Evolutionary conservation across 2,329 filamentous ascomycete species (phyloP).

Genomic region (Aspergillus thermomutatus): DNA sequence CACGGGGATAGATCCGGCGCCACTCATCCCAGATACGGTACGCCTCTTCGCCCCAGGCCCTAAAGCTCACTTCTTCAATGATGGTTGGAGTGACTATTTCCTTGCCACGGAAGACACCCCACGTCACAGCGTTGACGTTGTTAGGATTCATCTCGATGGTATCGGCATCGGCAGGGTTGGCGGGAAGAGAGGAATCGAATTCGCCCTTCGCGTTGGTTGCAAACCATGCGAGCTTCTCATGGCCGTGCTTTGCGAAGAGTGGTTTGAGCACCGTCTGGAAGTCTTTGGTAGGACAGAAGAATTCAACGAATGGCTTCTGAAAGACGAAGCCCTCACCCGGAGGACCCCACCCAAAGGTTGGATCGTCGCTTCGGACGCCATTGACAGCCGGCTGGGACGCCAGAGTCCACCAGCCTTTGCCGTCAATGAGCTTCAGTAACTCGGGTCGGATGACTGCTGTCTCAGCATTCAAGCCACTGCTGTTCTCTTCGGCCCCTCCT

Average conservation of each 20-base stretch:
- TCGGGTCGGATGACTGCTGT: slow-evolving; percentile 75
- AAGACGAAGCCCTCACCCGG: slow-evolving; percentile 84
- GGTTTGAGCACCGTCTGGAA: slow-evolving; percentile 63
- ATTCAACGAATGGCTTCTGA: slow-evolving; percentile 97
- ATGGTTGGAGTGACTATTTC: slow-evolving; percentile 96
- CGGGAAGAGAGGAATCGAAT: slow-evolving; percentile 61
- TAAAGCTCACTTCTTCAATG: slow-evolving; percentile 91
- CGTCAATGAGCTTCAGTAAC: slow-evolving; percentile 70
- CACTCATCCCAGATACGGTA: slow-evolving; percentile 95
- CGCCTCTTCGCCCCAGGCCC: slow-evolving; percentile 91
- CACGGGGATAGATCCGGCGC: slow-evolving; percentile 79
- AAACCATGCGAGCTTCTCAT: slow-evolving; percentile 78
- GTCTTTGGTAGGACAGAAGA: slow-evolving; percentile 75
- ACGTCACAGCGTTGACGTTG: slow-evolving; percentile 90
- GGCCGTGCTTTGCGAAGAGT: slow-evolving; percentile 58
- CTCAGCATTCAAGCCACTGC: slow-evolving; percentile 59
- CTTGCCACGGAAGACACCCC: slow-evolving; percentile 92
- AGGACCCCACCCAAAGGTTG: slow-evolving; percentile 90
- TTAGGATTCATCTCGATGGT: slow-evolving; percentile 35
- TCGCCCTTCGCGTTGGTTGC: slow-evolving; percentile 76
- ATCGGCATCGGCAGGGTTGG: slow-evolving; percentile 24
- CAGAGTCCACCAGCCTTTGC: slow-evolving; percentile 89
- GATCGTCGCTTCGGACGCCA: slow-evolving; percentile 70
- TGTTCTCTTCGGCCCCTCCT: slow-evolving; percentile 57
- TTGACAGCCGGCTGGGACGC: slow-evolving; percentile 94